Base-by-base conservation (phyloP, 2,329 filamentous ascomycete species). In the Alternaria sp. region DNA sequence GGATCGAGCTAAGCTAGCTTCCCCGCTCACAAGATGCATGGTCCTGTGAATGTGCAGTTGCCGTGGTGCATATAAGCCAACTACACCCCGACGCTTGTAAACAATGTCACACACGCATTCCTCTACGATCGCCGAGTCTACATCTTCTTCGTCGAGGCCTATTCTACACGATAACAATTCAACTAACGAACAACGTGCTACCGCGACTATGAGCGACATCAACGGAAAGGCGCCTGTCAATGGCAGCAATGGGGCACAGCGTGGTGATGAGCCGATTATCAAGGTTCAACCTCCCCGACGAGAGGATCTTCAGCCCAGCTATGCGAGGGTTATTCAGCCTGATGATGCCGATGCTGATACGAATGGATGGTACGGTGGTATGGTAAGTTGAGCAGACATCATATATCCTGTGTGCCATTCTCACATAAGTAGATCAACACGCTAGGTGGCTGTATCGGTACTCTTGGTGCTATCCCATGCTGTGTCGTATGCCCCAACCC, bases 401-500 rank as follows among this genome's bases (percentile, higher is more conserved):
- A 4, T 9, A 55, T 63, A 61, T 49, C 14, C 6, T 11, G n/a
- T 26, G 20, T 28, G 18, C 51, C 39, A 53, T 28, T 36, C 54
- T 57, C n/a, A 49, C 39, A 28, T 41, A 51, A 32, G 4, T 32
- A 72, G 70, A 93, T 96, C 79, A 91, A 94, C 78, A 79, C 82
- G 16, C 82, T 98, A 7, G 95, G 95, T 66, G 78, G 86, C 53
- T 83, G 86, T 70, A 84, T 97, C 55, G 95, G 95, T 69, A 91
- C 88, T 46, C 74, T 91, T 22, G 95, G 95, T 51, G 93, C 95
- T 18, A 85, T 98, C 68, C 95, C 95, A 5, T 96, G 94, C 88
- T 96, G 94, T 79, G 81, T 97, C 76, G 84, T 89, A 81, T 97
- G 91, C 83, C 95, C 95, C 51, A 99, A 99, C 82, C 95, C 94